Evolutionary conservation across 2,329 filamentous ascomycete genomes (phyloP).

Genomic region (Rhexocercosporidium sp.): DNA sequence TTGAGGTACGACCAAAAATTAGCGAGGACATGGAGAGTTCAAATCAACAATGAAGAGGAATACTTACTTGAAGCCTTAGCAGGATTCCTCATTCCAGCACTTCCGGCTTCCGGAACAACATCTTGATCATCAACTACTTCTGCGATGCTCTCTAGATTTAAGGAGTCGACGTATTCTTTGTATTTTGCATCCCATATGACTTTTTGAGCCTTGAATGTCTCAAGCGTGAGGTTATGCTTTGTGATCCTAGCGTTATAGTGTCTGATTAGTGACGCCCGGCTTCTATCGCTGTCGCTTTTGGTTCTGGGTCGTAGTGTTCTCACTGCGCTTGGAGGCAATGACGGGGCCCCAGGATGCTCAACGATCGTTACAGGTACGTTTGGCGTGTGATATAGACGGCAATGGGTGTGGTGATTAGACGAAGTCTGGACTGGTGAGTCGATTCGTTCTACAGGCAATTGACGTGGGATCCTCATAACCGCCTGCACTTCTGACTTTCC

Average conservation of each 20-base stretch:
- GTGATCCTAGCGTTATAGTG: background rate
- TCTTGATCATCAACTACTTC: background rate
- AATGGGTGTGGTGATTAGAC: conserved; percentile 9
- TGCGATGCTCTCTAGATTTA: background rate
- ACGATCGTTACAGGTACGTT: background rate
- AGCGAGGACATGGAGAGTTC: background rate
- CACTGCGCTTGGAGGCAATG: conserved; percentile 1
- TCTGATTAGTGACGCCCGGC: background rate
- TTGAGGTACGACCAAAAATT: background rate
- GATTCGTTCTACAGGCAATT: conserved; percentile 13
- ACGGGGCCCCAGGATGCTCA: conserved; percentile 8
- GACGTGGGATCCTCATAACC: conserved; percentile 2
- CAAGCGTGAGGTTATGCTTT: conserved; percentile 8
- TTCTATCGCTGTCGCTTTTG: background rate
- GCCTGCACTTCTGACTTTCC: conserved; percentile 4
- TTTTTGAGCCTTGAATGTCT: background rate
- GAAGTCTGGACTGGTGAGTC: conserved; percentile 14
- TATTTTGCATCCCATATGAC: background rate
- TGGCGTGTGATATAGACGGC: conserved; percentile 15
- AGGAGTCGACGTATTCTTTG: background rate
- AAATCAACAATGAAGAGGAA: background rate
- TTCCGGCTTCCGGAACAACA: background rate
- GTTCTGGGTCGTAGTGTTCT: conserved; percentile 9
- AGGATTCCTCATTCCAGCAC: conserved; percentile 10
- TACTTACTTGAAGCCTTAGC: conserved; percentile 9